Conservation (phyloP, 78 protist genomes). For the Reticulomyxa filosa region DNA sequence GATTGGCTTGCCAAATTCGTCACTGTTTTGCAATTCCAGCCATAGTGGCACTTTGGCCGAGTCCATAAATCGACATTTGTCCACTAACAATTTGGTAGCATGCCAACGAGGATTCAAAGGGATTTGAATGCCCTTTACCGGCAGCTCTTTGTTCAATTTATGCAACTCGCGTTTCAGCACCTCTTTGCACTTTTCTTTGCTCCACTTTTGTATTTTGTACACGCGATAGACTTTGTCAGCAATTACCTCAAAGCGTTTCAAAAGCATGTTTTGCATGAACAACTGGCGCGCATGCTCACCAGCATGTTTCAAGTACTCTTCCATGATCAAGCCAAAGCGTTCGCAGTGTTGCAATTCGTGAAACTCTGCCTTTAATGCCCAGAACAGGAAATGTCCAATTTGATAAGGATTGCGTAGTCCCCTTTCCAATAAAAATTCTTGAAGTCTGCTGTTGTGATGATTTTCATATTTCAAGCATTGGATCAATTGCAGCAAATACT, state of each 20-base stretch:
- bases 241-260: no score
- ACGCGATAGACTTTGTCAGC: no score
- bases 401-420: no score
- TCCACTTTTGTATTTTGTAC: no score
- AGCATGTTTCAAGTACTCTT: no score
- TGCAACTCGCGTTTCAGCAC: no score
- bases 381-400: conserved; percentile 26
- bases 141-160: no score
- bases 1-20: conserved; percentile 9
- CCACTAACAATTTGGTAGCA: neutral
- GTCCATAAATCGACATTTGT: neutral
- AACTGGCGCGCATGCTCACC: no score
- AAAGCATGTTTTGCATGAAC: no score
- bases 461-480: neutral
- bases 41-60: conserved; percentile 58
- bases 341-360: conserved; percentile 15
- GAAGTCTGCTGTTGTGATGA: neutral
- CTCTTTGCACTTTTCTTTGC: no score
- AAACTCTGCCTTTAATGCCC: conserved; percentile 44
- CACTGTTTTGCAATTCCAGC: conserved; percentile 55
- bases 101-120: no score
- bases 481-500: neutral
- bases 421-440: neutral
- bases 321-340: neutral
- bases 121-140: no score